phyloP scores from a whole-genome alignment of 345 rosid genomes.

The Salix exigua region DNA sequence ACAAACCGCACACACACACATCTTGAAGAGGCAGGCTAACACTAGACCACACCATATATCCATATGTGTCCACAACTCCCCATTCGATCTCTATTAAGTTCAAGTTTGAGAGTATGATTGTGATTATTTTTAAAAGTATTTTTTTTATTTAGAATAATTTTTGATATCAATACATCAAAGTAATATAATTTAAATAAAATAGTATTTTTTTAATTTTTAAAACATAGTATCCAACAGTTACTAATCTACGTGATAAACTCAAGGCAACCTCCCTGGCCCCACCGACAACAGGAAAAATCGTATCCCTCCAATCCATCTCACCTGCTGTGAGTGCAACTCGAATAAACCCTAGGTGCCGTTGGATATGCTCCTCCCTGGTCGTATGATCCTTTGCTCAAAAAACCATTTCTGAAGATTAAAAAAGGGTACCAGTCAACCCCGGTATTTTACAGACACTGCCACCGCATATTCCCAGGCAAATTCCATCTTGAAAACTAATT shows the following conservation, averaged over 20 bases:
- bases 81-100: too few relatives aligned
- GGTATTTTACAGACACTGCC: background rate
- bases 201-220: too few relatives aligned
- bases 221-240: too few relatives aligned
- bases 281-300: constrained; percentile 4
- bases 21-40: too few relatives aligned
- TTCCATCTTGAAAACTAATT: background rate
- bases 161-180: too few relatives aligned
- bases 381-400: constrained; percentile 25
- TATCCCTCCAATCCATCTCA: constrained; percentile 23
- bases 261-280: background rate
- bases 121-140: too few relatives aligned
- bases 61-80: too few relatives aligned
- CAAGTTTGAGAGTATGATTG: too few relatives aligned
- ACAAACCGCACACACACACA: too few relatives aligned
- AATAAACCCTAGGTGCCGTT: constrained; percentile 32
- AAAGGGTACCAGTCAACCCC: background rate
- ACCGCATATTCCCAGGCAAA: constrained; percentile 37
- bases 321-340: background rate
- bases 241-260: background rate
- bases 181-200: too few relatives aligned
- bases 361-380: constrained; percentile 34
- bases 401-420: background rate
- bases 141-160: too few relatives aligned
- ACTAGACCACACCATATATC: too few relatives aligned